Conservation (phyloP, 257 asterid species). For the Solanum ossicruentum region DNA sequence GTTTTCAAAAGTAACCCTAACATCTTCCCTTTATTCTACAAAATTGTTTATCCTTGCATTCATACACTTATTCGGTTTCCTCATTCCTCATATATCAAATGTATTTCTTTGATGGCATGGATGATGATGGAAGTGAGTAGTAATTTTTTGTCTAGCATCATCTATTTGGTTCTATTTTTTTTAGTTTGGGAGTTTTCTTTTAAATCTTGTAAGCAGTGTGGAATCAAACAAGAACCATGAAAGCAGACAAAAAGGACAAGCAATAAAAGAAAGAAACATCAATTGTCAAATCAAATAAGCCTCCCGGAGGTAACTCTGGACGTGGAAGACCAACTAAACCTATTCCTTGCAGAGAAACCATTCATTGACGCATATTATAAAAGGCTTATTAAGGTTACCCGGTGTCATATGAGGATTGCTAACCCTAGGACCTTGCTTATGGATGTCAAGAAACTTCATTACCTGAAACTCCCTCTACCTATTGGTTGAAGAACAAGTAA, state of each 20-base stretch:
- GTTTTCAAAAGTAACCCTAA: constrained; percentile 45
- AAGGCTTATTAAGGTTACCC: constrained; percentile 41
- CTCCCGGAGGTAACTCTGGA: constrained; percentile 15
- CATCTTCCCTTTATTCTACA: not conserved
- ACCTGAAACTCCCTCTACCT: constrained; percentile 15
- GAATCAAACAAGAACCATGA: constrained; percentile 50
- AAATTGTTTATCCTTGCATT: not conserved
- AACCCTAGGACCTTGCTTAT: constrained; percentile 31
- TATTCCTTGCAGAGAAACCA: not conserved
- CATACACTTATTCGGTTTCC: constrained; percentile 5
- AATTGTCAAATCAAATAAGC: constrained; percentile 25
- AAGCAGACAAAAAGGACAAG: constrained; percentile 32
- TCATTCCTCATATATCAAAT: constrained; percentile 2
- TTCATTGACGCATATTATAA: constrained; percentile 39
- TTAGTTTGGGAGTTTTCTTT: constrained; percentile 21
- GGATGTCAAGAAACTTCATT: constrained; percentile 53
- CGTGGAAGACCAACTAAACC: not conserved
- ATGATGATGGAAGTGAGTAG: constrained; percentile 92
- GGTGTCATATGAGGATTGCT: constrained; percentile 44
- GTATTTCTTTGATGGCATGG: constrained; percentile 89
- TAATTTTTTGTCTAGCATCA: constrained; percentile 8
- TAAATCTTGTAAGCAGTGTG: constrained; percentile 61
- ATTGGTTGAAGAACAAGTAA: constrained; percentile 36
- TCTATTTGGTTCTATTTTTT: constrained; percentile 43
- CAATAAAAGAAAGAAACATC: constrained; percentile 19